Evolutionary conservation across 2,329 filamentous ascomycete species (phyloP).

Genomic region (Aspergillus carbonarius): DNA sequence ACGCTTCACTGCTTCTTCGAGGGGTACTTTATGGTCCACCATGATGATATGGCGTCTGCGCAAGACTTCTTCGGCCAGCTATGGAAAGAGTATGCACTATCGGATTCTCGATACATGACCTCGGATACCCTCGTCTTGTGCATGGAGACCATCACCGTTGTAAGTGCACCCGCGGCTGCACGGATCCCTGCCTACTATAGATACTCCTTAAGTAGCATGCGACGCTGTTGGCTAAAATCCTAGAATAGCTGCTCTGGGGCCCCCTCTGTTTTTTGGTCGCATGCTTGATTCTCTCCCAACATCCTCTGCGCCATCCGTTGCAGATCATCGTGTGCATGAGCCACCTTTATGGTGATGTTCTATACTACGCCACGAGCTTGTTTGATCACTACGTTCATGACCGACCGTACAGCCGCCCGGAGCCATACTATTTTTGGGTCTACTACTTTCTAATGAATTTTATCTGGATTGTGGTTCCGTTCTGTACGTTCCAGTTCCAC

Average conservation of each 20-base stretch:
- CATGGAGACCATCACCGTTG: conserved; percentile 78
- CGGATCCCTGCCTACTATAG: background rate
- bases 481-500: conserved; percentile 43
- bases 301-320: conserved; percentile 58
- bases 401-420: conserved; percentile 59
- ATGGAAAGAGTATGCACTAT: conserved; percentile 90
- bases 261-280: conserved; percentile 60
- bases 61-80: conserved; percentile 78
- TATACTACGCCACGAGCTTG: conserved; percentile 64
- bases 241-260: conserved; percentile 56
- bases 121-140: conserved; percentile 82
- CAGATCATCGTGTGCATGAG: conserved; percentile 62
- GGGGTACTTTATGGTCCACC: conserved; percentile 76
- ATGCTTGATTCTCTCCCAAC: conserved; percentile 53
- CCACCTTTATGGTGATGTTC: conserved; percentile 63
- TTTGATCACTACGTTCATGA: conserved; percentile 59
- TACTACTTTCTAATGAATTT: conserved; percentile 67
- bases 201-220: background rate
- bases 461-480: conserved; percentile 65
- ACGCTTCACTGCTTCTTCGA: conserved; percentile 77
- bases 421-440: conserved; percentile 64
- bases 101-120: conserved; percentile 82
- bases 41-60: conserved; percentile 62
- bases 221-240: conserved; percentile 1
- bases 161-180: conserved; percentile 43